Evolutionary conservation across 805 yeast genomes (phyloP).

Genomic region (Cyberlindnera veronae): DNA sequence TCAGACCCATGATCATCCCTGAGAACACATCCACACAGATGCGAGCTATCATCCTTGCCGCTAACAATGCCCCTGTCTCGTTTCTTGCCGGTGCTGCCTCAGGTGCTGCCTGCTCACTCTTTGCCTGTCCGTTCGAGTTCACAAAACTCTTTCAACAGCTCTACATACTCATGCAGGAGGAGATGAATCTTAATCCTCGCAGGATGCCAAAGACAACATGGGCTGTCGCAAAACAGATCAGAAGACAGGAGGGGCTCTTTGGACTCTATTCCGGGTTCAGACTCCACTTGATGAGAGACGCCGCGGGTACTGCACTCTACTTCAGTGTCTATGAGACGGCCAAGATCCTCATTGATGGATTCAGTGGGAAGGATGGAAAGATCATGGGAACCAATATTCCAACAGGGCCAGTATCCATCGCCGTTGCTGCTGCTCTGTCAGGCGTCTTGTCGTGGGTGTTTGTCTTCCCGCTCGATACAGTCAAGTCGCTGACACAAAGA

Average conservation of each 20-base stretch:
- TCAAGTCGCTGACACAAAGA: conserved; percentile 70
- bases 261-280: conserved; percentile 74
- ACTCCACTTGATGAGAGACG: conserved; percentile 66
- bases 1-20: conserved; percentile 15
- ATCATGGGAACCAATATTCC: conserved; percentile 29
- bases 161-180: conserved; percentile 37
- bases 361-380: conserved; percentile 28
- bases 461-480: conserved; percentile 79
- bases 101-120: conserved; percentile 58
- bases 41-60: conserved; percentile 18
- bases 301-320: conserved; percentile 68
- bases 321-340: conserved; percentile 73
- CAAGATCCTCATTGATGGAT: conserved; percentile 44
- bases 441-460: conserved; percentile 74
- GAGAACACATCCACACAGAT: conserved; percentile 8
- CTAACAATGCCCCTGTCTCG: conserved; percentile 42
- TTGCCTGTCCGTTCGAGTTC: conserved; percentile 84
- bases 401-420: conserved; percentile 43
- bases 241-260: conserved; percentile 52
- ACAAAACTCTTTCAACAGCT: conserved; percentile 80
- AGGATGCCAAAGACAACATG: conserved; percentile 35
- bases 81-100: conserved; percentile 60
- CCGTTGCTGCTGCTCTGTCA: conserved; percentile 74
- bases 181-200: conserved; percentile 29
- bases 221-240: conserved; percentile 49